Evolutionary conservation across 345 rosid species (phyloP), one percentile per base, ranked within the genome.

Genomic region (Sapria himalayana): DNA sequence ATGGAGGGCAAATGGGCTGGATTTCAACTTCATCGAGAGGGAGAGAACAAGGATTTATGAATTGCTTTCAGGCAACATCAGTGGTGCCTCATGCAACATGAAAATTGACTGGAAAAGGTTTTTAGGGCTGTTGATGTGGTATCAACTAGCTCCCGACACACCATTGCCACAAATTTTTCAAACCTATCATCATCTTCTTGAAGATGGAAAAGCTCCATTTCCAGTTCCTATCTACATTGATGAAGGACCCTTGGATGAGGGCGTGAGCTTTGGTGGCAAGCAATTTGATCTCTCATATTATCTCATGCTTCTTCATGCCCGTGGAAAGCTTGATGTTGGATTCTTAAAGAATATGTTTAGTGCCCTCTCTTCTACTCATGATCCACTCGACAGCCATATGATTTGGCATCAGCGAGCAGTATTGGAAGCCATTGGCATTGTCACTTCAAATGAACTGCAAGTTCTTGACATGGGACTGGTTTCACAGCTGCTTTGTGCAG

Each of bases 311-410:
- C 78, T 89, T 46, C 93, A 78, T 66, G 70, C 82, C 40, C 69
- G 56, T 61, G 84, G 71, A 48, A 80, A 64, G 25, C 53, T 56
- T 31, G 66, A 74, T 48, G 42, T 61, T 61, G 58, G 68, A 49
- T 66, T 59, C 43, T 43, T 74, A 57, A 82, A 79, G 67, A 69
- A 70, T 22, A 89, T 82, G 98, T 67, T 82, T 51, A 89, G 93
- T 65, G 70, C 81, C 58, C 70, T 64, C 55, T 74, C 93, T 48
- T 89, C 95, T 34, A 82, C 93, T 25, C 39, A 74, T 45, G 93
- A 89, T 70, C 93, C 95, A 41, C 95, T 89, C 42, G 98, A 89
- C 72, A 67, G 71, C 63, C 98, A 82, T 66, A 89, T 89, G 98
- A 79, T 79, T 55, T 89, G 94, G 95, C 95, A 82, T 73, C 74